Base-by-base conservation (phyloP, 2,329 filamentous ascomycete genomes). In the Cladosporium halotolerans region DNA sequence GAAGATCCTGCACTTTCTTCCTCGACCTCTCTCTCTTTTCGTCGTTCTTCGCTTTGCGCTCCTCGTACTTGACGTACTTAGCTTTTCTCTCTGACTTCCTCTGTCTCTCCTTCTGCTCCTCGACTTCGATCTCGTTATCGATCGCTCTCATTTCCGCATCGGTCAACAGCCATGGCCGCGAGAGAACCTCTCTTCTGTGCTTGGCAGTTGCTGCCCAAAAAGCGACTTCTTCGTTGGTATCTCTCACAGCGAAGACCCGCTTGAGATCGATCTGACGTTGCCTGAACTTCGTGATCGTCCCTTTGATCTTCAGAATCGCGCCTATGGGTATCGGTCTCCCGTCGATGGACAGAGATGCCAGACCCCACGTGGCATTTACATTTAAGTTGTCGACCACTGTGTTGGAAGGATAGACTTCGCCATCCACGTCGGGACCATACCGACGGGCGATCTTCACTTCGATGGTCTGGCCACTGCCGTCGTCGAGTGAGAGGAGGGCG, bases 391-490 rank as follows among this genome's bases (percentile, higher is more conserved):
- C 60, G 18, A 72, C 58, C 3, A 58, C 57, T 0, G 72, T 72
- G 43, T 70, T 70, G 63, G 58, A 9, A 43, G 34, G 42, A 18
- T 40, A 46, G 16, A 42, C 36, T 13, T 42, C 23, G 63, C 60
- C 18, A 59, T 60, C 18, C 14, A 28, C 6, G 18, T 65, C 62
- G 10, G 64, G 34, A 61, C 60, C 56, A 11, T 53, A 23, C n/a
- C 64, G 59, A 23, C 69, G 66, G 39, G 76, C 72, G 16, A 79
- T 74, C 61, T 75, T 77, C 14, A 83, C 68, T 45, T 84, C 80
- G 52, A 85, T 72, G 4, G 72, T 80, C 0, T 70, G 72, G 34
- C 81, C 82, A 63, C 79, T 83, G 60, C 80, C 77, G 59, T 85
- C 82, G 64, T 85, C 82, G 9, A 85, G 59, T 1, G 75, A 78